Conservation (phyloP, 192 early-diverging fungal species). For the Umbelopsis sp. region DNA sequence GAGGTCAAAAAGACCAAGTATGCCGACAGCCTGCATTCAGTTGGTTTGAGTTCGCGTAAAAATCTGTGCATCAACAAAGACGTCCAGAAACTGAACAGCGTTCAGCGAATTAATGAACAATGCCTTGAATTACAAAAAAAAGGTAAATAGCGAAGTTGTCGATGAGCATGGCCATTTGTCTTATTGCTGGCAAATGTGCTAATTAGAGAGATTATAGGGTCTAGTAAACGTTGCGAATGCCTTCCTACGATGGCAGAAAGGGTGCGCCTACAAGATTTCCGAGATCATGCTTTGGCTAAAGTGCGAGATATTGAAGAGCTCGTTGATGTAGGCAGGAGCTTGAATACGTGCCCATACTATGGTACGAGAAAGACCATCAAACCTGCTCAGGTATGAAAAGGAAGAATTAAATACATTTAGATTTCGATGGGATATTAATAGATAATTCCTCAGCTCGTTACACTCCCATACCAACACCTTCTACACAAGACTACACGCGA, state of each 20-base stretch:
- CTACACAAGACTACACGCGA: conserved; percentile 76
- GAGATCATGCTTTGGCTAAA: conserved; percentile 50
- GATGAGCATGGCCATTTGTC: too few species aligned
- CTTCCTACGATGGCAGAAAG: not conserved
- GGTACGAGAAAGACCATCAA: conserved; percentile 64
- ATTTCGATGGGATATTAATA: not conserved
- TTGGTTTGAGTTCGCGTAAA: conserved; percentile 81
- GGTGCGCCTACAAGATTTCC: conserved; percentile 41
- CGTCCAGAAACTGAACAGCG: conserved; percentile 54
- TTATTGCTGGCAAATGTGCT: not conserved
- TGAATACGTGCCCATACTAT: conserved; percentile 81
- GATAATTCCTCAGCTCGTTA: conserved; percentile 61
- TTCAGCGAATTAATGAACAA: conserved; percentile 70
- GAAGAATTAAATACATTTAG: not conserved
- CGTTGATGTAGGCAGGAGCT: conserved; percentile 57
- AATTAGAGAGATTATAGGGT: not conserved
- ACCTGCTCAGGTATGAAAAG: conserved; percentile 47
- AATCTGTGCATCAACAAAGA: conserved; percentile 82
- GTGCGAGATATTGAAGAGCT: conserved; percentile 89
- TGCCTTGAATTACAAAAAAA: conserved; percentile 85
- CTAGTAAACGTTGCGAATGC: not conserved
- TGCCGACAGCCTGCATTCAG: conserved; percentile 52
- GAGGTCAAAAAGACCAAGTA: conserved; percentile 84
- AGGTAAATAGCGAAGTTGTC: conserved; percentile 28
- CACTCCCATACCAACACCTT: conserved; percentile 88